Evolutionary conservation across 2,329 filamentous ascomycete genomes (phyloP).

Genomic region (Neurospora sp.): DNA sequence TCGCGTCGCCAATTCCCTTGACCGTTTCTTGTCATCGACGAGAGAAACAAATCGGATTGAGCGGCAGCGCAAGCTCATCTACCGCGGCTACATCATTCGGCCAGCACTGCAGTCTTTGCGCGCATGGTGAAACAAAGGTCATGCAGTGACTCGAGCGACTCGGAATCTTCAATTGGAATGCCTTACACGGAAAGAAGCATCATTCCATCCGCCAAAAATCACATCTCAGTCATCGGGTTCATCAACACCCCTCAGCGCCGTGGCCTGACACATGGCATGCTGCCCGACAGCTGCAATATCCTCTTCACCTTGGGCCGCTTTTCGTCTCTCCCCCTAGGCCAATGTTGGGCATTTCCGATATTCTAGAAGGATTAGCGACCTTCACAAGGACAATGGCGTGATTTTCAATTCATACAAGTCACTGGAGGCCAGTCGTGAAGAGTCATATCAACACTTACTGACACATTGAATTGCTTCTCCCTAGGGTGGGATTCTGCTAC

Average conservation of each 20-base stretch:
- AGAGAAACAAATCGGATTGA: not conserved
- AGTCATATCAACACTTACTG: not conserved
- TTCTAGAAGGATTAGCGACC: not conserved
- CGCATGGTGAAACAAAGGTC: not conserved
- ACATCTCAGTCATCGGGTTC: not conserved
- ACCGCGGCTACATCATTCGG: not conserved
- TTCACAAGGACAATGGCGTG: not conserved
- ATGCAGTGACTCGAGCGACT: not conserved
- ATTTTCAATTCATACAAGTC: not conserved
- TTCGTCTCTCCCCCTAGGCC: not conserved
- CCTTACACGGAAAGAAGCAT: not conserved
- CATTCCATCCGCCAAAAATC: not conserved
- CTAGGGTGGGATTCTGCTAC: not conserved
- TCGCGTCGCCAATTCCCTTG: not conserved
- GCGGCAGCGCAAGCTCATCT: not conserved
- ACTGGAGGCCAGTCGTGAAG: not conserved
- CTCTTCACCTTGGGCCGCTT: not conserved
- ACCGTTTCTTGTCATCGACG: not conserved
- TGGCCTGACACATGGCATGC: not conserved
- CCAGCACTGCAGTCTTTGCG: not conserved
- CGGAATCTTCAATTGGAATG: not conserved
- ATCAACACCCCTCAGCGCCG: too few relatives aligned
- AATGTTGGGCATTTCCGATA: not conserved
- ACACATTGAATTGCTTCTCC: not conserved
- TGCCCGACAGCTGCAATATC: not conserved